Evolutionary conservation across 441 rosid species (phyloP).

Genomic region (Bocquillonia castaneifolia): DNA sequence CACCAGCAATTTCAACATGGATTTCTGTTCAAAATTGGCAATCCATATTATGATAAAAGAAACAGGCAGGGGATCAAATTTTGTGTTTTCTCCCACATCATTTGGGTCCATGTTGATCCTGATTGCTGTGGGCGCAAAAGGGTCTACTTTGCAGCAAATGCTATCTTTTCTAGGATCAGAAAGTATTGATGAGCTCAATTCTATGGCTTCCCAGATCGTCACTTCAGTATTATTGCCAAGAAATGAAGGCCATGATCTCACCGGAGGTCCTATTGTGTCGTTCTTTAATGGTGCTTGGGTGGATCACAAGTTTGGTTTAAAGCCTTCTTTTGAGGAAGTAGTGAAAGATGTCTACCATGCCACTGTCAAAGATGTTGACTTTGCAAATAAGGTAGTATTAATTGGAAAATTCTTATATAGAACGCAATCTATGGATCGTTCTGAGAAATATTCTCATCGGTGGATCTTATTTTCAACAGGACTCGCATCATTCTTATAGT

Average conservation of each 20-base stretch:
- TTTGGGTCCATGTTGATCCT: constrained; percentile 33
- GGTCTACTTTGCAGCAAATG: constrained; percentile 28
- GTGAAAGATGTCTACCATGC: constrained; percentile 25
- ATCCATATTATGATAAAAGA: constrained; percentile 15
- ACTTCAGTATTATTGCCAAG: background rate
- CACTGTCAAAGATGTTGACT: constrained; percentile 24
- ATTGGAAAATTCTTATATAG: no score
- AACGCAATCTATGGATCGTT: no score
- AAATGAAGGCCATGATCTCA: background rate
- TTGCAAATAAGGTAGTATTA: constrained; percentile 21
- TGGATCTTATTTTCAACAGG: no score
- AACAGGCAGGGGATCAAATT: constrained; percentile 25
- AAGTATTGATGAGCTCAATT: constrained; percentile 22
- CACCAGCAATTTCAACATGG: constrained; percentile 11
- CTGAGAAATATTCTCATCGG: no score
- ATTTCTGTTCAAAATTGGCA: constrained; percentile 22
- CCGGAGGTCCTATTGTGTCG: constrained; percentile 23
- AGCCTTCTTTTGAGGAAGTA: constrained; percentile 28
- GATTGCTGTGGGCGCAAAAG: constrained; percentile 30
- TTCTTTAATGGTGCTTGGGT: constrained; percentile 38
- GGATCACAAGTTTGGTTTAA: constrained; percentile 15
- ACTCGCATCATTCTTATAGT: no score
- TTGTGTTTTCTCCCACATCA: constrained; percentile 31
- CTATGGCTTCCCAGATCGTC: constrained; percentile 15
- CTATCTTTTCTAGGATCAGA: constrained; percentile 25